Percentiles rank a stretch among this genome's conserved stretches.
Evolutionary conservation across 228 moss, liverwort and hornwort genomes (phyloP).

Genomic region (Sphagnum fallax): DNA sequence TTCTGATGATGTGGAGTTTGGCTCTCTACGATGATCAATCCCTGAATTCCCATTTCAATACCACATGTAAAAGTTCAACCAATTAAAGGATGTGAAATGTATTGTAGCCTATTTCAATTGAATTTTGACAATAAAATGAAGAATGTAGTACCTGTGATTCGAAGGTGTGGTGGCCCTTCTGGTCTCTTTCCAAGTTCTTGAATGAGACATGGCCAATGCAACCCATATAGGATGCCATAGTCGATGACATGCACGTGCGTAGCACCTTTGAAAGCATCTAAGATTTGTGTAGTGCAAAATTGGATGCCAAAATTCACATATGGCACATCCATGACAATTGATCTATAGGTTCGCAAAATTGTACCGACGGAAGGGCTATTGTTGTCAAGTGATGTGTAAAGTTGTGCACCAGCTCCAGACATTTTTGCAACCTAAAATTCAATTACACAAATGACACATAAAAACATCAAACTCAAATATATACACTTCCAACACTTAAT

Average conservation of each 20-base stretch:
- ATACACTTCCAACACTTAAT: too few relatives aligned
- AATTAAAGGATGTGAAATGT: too few relatives aligned
- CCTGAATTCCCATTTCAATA: conserved; percentile 16
- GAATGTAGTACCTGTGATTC: conserved; percentile 51
- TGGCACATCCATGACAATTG: conserved; percentile 41
- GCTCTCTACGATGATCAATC: conserved; percentile 72
- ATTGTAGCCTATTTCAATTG: too few relatives aligned
- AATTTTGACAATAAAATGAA: too few relatives aligned
- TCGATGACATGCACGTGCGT: conserved; percentile 67
- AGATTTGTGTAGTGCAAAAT: conserved; percentile 44
- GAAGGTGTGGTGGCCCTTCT: conserved; percentile 68
- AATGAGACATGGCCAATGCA: conserved; percentile 86
- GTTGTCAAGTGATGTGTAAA: conserved; percentile 62
- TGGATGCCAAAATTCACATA: conserved; percentile 41
- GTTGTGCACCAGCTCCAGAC: conserved; percentile 75
- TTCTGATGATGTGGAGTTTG: conserved; percentile 62
- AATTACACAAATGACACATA: not conserved
- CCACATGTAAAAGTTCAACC: too few relatives aligned
- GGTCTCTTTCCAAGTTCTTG: conserved; percentile 31
- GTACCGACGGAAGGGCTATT: conserved; percentile 48
- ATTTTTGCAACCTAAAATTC: conserved; percentile 56
- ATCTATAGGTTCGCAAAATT: conserved; percentile 59
- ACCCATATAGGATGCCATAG: conserved; percentile 75
- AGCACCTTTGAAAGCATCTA: conserved; percentile 37
- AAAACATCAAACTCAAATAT: too few relatives aligned